Base-by-base conservation (phyloP, 805 yeast species). In the Candida tibetensis region DNA sequence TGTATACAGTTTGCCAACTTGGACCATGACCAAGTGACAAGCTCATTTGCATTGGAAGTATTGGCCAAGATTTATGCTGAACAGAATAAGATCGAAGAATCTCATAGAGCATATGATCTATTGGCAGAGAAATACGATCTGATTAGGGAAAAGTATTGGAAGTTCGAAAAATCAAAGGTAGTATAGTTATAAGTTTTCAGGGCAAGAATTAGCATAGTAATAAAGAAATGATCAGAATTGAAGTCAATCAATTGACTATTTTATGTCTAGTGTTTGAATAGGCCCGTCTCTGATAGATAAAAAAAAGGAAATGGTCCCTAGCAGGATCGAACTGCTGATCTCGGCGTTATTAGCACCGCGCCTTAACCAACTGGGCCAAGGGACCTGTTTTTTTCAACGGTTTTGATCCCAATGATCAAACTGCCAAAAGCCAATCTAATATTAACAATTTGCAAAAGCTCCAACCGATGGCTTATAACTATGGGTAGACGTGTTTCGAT, bases 281-380 rank as follows among this genome's bases (percentile, higher is more conserved):
- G n/a, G n/a, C n/a, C n/a, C n/a, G n/a, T n/a, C n/a, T n/a, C n/a
- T n/a, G n/a, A n/a, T n/a, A 21, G 25, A 7, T 10, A 10, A 10
- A 7, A 21, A 21, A 21, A 21, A 21, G 25, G 10, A 51, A 63
- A 55, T 79, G 85, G 77, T 79, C 83, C 83, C 83, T 79, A 77
- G 82, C 85, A 76, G 85, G 85, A 78, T 80, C 85, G 85, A 80
- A 79, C 85, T 76, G 85, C 83, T 77, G 85, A 80, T 79, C 85
- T 68, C 53, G 72, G 73, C 71, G 72, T 67, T 67, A 67, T 68
- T 68, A 68, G 72, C 74, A 68, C 74, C 72, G 55, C 72, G 72
- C 72, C 72, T 63, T 68, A 66, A 68, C 74, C 72, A 67, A 68
- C 74, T 68, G 68, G 74, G 74, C 74, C 72, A 67, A 68, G 74